A percentile compares a stretch with the other conserved stretches of the same genome.
phyloP scores from a whole-genome alignment of 2,329 filamentous ascomycete genomes.

The Claviceps sp. region DNA sequence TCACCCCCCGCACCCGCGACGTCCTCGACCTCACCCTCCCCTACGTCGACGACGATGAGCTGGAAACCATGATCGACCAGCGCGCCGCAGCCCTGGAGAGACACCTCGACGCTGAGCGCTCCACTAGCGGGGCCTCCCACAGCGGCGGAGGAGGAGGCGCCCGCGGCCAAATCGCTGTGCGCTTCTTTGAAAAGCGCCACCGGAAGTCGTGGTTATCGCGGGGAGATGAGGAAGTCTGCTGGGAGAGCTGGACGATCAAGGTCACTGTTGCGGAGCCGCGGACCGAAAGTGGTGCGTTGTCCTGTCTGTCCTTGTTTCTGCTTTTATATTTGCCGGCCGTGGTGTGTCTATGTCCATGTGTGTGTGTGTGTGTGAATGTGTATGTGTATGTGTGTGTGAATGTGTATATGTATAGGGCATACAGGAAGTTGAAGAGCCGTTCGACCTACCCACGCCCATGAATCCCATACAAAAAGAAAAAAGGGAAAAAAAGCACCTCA shows the following conservation, averaged over 20 bases:
- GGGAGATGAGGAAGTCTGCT: constrained; percentile 86
- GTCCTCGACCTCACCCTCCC: constrained; percentile 84
- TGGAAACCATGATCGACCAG: constrained; percentile 88
- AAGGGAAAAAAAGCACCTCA: neutral
- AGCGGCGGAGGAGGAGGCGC: constrained; percentile 4
- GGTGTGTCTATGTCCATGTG: too few relatives aligned
- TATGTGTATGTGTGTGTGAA: too few relatives aligned
- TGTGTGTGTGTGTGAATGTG: too few relatives aligned
- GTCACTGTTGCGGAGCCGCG: constrained; percentile 84
- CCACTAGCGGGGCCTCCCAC: constrained; percentile 11
- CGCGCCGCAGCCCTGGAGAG: constrained; percentile 67
- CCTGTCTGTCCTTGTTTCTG: neutral
- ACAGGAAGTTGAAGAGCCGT: too few relatives aligned
- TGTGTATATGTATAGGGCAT: too few relatives aligned
- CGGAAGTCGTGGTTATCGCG: constrained; percentile 68
- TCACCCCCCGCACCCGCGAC: constrained; percentile 72
- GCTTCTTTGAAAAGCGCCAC: constrained; percentile 89
- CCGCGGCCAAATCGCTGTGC: constrained; percentile 62
- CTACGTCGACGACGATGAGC: constrained; percentile 76
- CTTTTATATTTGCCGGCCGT: too few relatives aligned
- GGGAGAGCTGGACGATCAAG: constrained; percentile 91
- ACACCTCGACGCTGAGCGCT: constrained; percentile 53
- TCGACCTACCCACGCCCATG: too few relatives aligned
- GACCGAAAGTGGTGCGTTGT: constrained; percentile 65
- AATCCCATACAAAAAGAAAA: neutral